Evolutionary conservation across 225 moss, liverwort and hornwort genomes (phyloP).

Genomic region (Marchantia paleacea): DNA sequence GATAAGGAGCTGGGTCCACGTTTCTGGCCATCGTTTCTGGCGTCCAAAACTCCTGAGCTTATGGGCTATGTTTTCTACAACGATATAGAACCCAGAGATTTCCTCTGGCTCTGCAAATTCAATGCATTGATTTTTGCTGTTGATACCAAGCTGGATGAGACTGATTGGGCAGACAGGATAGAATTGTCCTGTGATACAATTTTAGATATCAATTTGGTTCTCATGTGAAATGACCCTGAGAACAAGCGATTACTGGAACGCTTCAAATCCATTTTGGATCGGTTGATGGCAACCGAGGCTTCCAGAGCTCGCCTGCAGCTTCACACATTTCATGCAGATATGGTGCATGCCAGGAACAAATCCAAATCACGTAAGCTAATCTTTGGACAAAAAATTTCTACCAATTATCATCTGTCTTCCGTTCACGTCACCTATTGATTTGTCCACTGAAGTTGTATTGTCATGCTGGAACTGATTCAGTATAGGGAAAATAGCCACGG

Average conservation of each 20-base stretch:
- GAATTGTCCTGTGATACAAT: neutral
- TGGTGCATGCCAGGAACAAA: too few species aligned
- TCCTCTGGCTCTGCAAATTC: conserved; percentile 2
- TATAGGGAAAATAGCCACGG: too few species aligned
- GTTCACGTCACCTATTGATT: too few species aligned
- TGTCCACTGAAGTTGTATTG: too few species aligned
- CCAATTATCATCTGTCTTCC: too few species aligned
- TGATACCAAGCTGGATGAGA: neutral
- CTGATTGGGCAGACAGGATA: neutral
- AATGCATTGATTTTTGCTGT: neutral
- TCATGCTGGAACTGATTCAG: too few species aligned
- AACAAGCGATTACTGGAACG: neutral
- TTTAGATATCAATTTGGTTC: neutral
- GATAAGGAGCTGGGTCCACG: neutral
- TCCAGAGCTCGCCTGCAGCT: too few species aligned
- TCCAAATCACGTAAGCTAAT: too few species aligned
- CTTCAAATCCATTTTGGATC: too few species aligned
- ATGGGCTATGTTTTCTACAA: neutral
- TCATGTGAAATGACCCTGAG: neutral
- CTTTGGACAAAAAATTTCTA: too few species aligned
- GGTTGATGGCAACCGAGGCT: too few species aligned
- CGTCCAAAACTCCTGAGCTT: neutral
- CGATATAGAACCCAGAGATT: neutral
- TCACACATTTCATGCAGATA: too few species aligned
- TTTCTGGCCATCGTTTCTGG: neutral